Conservation (phyloP, 2,329 filamentous ascomycete genomes). For the Penicillium sp. region DNA sequence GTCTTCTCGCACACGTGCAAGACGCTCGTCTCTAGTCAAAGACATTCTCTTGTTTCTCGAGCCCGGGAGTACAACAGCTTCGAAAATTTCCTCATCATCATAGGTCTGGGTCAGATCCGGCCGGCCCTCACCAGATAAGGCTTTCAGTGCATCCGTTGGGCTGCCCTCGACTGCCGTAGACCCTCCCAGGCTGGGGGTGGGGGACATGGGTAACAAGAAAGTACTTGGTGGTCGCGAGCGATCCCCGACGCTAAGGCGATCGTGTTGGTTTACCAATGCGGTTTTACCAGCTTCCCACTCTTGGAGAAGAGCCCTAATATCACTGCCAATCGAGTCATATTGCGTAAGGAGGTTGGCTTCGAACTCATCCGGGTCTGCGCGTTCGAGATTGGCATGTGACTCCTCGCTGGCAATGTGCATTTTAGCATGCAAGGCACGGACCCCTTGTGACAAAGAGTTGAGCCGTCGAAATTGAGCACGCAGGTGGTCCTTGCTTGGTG, state of each 20-base stretch:
- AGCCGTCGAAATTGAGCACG: slow-evolving; percentile 85
- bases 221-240: slow-evolving; percentile 56
- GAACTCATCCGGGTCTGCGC: slow-evolving; percentile 68
- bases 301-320: slow-evolving; percentile 75
- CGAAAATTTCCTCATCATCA: slow-evolving; percentile 77
- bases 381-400: slow-evolving; percentile 75
- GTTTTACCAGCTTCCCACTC: slow-evolving; percentile 87
- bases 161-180: slow-evolving; percentile 55
- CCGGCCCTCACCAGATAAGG: slow-evolving; percentile 69
- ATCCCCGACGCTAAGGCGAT: slow-evolving; percentile 69
- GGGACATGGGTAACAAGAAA: slow-evolving; percentile 43
- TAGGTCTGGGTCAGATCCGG: slow-evolving; percentile 32
- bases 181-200: slow-evolving; percentile 48
- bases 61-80: slow-evolving; percentile 77
- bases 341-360: slow-evolving; percentile 78
- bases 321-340: slow-evolving; percentile 90
- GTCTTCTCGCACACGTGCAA: slow-evolving; percentile 85
- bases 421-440: slow-evolving; percentile 89
- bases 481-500: slow-evolving; percentile 78
- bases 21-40: slow-evolving; percentile 81
- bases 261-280: slow-evolving; percentile 77
- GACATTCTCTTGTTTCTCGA: slow-evolving; percentile 61
- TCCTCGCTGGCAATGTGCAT: slow-evolving; percentile 89
- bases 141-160: slow-evolving; percentile 70
- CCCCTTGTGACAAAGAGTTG: slow-evolving; percentile 82